Conservation (phyloP, 208 protist species). For the Trypanosoma congolense region DNA sequence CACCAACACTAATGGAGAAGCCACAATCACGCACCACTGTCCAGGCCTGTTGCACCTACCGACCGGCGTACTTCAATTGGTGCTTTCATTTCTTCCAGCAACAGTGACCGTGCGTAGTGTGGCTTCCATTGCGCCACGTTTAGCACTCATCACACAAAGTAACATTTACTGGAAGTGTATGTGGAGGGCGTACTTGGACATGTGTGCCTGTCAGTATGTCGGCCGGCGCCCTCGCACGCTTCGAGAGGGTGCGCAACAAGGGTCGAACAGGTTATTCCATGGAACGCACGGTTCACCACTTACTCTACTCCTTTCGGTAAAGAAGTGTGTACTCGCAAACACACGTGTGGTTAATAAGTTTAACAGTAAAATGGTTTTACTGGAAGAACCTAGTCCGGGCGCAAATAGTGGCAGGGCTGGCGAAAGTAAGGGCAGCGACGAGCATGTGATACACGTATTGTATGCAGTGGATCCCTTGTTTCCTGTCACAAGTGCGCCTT, state of each 20-base stretch:
- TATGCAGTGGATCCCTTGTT: no score
- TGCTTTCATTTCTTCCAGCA: conserved; percentile 22
- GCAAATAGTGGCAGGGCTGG: not conserved
- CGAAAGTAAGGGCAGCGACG: not conserved
- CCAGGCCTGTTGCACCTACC: conserved; percentile 6
- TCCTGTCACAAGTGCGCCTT: no score
- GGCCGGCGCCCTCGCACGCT: not conserved
- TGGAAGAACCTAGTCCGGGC: not conserved
- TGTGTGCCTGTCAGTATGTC: conserved; percentile 9
- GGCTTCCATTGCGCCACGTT: not conserved
- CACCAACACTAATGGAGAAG: not conserved
- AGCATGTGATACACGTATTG: no score
- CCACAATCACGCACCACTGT: not conserved
- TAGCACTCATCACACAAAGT: conserved; percentile 9
- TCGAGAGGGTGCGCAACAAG: not conserved
- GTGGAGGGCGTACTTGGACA: conserved; percentile 3
- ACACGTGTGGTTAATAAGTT: not conserved
- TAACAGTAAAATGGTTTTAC: not conserved
- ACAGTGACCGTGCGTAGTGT: conserved; percentile 1
- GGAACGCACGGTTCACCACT: not conserved
- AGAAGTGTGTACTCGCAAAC: not conserved
- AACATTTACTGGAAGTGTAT: conserved; percentile 14
- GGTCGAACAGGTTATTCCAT: not conserved
- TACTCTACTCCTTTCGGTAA: not conserved
- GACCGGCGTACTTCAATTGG: conserved; percentile 5